phyloP scores from a whole-genome alignment of 768 basidiomycete genomes.

The Mycena belliarum region DNA sequence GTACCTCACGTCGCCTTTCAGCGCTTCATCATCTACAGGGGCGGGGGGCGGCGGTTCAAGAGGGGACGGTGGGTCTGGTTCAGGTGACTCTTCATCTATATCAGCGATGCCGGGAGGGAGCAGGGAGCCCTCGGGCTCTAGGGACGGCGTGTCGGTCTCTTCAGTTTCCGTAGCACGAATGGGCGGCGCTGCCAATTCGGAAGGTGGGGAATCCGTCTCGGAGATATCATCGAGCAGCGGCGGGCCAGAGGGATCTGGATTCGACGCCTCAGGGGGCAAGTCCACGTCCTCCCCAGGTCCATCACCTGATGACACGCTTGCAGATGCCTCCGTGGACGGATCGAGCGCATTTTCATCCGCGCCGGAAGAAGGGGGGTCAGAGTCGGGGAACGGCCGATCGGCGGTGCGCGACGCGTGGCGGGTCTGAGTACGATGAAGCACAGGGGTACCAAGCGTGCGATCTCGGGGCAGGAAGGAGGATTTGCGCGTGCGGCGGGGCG shows the following conservation, averaged over 20 bases:
- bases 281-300: constrained; percentile 1
- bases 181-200: no score
- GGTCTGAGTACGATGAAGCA: constrained; percentile 7
- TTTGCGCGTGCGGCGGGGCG: constrained; percentile 5
- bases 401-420: constrained; percentile 18
- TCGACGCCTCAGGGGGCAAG: background rate
- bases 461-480: background rate
- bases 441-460: background rate
- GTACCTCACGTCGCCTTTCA: background rate
- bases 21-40: background rate
- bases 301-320: background rate
- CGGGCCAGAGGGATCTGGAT: background rate
- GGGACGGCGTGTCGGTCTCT: no score
- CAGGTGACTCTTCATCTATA: background rate
- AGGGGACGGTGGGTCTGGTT: no score
- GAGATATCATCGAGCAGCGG: constrained; percentile 14
- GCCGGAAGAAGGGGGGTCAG: constrained; percentile 11
- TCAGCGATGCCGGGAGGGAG: no score
- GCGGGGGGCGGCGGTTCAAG: background rate
- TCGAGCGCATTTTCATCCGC: background rate
- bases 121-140: no score
- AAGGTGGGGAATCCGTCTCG: constrained; percentile 17
- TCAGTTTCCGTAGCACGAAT: no score
- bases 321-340: constrained; percentile 9
- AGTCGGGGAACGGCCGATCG: constrained; percentile 11